Evolutionary conservation across 2,329 filamentous ascomycete genomes (phyloP).

Genomic region (Endoconidiophora polonica): DNA sequence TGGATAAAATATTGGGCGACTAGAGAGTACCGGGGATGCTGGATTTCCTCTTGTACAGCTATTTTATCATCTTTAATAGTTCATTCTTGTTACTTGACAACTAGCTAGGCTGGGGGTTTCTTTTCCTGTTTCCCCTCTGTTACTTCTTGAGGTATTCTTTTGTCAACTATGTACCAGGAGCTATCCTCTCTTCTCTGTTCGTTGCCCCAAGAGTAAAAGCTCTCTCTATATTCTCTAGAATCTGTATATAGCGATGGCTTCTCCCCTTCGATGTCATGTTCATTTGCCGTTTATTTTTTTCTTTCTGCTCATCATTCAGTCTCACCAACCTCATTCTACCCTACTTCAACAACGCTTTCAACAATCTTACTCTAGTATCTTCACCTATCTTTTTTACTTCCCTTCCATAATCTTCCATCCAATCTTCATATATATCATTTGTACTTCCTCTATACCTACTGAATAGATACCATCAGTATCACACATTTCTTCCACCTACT

Average conservation of each 20-base stretch:
- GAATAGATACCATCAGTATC: background rate
- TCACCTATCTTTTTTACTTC: background rate
- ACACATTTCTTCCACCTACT: background rate
- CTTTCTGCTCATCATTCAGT: background rate
- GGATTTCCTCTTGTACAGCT: too few species aligned
- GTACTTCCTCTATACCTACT: background rate
- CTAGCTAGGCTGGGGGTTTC: background rate
- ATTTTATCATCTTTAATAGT: too few species aligned
- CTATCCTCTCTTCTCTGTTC: background rate
- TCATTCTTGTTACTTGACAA: too few species aligned
- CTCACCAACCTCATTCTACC: background rate
- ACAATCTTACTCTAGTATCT: background rate
- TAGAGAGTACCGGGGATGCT: too few species aligned
- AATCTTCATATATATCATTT: background rate
- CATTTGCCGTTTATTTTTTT: conserved; percentile 1
- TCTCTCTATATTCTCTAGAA: background rate
- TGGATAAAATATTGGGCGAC: too few species aligned
- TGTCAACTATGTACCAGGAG: background rate
- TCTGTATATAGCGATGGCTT: conserved; percentile 3
- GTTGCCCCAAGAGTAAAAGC: background rate
- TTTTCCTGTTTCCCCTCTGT: background rate
- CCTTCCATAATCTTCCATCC: background rate
- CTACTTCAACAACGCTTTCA: background rate
- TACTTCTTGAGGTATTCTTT: background rate
- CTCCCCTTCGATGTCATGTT: conserved; percentile 1